Evolutionary conservation across 495 filamentous ascomycete genomes (phyloP), one percentile per base, ranked within the genome.

Genomic region (Penicillium coffeae): DNA sequence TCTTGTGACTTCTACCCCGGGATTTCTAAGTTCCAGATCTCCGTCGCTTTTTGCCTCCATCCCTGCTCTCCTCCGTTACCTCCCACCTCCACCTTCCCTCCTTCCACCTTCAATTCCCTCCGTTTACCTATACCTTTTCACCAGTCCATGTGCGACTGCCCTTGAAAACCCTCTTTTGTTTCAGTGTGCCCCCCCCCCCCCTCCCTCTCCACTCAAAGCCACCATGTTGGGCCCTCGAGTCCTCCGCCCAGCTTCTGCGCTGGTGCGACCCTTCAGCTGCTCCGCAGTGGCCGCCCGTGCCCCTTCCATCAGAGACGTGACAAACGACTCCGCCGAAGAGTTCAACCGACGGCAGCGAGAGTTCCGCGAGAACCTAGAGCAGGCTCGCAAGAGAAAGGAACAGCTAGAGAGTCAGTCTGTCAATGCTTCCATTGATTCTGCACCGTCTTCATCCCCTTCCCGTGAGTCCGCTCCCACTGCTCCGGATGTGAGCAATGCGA

Each of bases 221-320:
- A 38, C 38, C 47, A 80, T 80, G 77, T 59, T 80, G 51, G 60
- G 66, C 22, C 69, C 74, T 54, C 77, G 77, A 49, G 56, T 75
- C 50, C 43, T 76, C 48, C 73, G 73, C 60, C 64, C 72, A 52
- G 63, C 69, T 60, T 67, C 73, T 36, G 61, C 70, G 47, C 65
- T 82, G 49, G 55, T 77, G 35, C 80, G 87, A 38, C 68, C 81
- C 22, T 82, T 92, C 63, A 74, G 75, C 51, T 80, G 80, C 36
- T 80, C 84, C 34, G 60, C 74, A 32, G 47, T 71, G 47, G 59
- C 69, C 54, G 74, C 76, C 52, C 77, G 79, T 44, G 69, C 85
- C 38, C 93, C 94, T n/a, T 82, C 85, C 21, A 77, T 98, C 18
- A 84, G 87, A 58, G 90, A 97, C 71, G 81, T 98, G 65, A 83